Evolutionary conservation across 805 yeast genomes (phyloP).

Genomic region (Kurtzmaniella cleridarum): DNA sequence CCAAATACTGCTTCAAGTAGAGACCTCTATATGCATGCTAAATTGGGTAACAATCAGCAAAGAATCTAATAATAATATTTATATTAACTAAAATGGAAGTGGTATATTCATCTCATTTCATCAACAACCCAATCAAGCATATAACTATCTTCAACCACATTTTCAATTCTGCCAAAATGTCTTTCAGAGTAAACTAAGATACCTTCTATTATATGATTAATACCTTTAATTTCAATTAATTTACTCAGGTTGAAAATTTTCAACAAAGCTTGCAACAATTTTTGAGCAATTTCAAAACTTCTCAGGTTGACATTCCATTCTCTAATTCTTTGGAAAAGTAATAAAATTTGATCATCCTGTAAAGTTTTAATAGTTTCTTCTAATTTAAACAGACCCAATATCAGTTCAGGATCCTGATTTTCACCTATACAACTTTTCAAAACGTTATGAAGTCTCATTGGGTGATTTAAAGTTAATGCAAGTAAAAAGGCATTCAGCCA

Average conservation of each 20-base stretch:
- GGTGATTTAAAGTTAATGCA: slow-evolving; percentile 84
- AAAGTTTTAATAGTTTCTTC: slow-evolving; percentile 60
- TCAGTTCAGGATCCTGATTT: slow-evolving; percentile 44
- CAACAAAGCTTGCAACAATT: slow-evolving; percentile 61
- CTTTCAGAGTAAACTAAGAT: slow-evolving; percentile 85
- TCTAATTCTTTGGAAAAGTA: slow-evolving; percentile 68
- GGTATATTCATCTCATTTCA: slow-evolving; percentile 52
- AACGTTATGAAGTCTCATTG: slow-evolving; percentile 80
- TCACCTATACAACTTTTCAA: slow-evolving; percentile 54
- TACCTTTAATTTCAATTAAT: slow-evolving; percentile 60
- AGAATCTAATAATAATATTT: too few species aligned
- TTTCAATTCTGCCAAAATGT: slow-evolving; percentile 73
- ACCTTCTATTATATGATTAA: slow-evolving; percentile 64
- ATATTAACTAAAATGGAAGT: too few species aligned
- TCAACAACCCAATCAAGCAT: slow-evolving; percentile 78
- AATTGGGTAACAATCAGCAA: too few species aligned
- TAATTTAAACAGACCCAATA: slow-evolving; percentile 52
- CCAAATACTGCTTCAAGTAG: too few species aligned
- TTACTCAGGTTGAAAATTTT: slow-evolving; percentile 48
- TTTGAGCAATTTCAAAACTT: slow-evolving; percentile 77
- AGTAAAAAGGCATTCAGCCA: slow-evolving; percentile 87
- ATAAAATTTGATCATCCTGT: slow-evolving; percentile 51
- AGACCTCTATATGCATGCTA: too few species aligned
- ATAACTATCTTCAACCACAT: slow-evolving; percentile 78
- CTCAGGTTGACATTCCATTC: slow-evolving; percentile 94